Evolutionary conservation across 176 grass and related monocot genomes (phyloP).

Genomic region (Carex pumila): DNA sequence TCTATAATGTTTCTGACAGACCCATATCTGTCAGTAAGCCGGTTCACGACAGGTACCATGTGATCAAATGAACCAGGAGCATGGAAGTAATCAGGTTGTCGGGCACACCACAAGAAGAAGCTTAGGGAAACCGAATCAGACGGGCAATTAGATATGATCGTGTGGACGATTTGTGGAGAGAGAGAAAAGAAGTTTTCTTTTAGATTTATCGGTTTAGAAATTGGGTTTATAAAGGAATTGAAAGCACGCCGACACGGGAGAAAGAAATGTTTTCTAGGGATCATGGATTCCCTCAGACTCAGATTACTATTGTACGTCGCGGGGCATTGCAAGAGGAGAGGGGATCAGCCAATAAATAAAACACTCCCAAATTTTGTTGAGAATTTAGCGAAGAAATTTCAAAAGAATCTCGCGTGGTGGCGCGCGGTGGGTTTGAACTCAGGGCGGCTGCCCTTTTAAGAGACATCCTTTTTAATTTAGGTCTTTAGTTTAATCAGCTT

Average conservation of each 20-base stretch:
- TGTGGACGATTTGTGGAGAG: conserved; percentile 42
- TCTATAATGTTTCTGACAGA: conserved; percentile 39
- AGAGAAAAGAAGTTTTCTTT: neutral
- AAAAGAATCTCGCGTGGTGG: neutral
- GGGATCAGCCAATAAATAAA: neutral
- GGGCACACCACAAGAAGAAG: conserved; percentile 87
- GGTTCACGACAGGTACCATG: conserved; percentile 51
- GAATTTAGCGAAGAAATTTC: neutral
- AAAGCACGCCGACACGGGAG: conserved; percentile 8
- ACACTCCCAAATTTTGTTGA: neutral
- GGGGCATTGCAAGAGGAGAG: neutral
- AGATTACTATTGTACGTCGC: neutral
- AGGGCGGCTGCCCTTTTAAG: neutral
- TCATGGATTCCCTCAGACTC: conserved; percentile 21
- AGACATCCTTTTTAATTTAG: neutral
- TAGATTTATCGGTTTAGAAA: conserved; percentile 15
- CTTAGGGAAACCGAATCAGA: conserved; percentile 58
- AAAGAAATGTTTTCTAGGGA: conserved; percentile 5
- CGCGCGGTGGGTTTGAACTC: neutral
- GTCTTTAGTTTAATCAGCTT: no score
- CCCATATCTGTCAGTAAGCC: conserved; percentile 44
- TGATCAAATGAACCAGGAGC: conserved; percentile 49
- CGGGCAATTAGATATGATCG: conserved; percentile 41
- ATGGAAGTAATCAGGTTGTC: conserved; percentile 66
- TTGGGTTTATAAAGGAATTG: conserved; percentile 12